Evolutionary conservation across 2,329 filamentous ascomycete genomes (phyloP).

Genomic region (Bipolaris gigantea): DNA sequence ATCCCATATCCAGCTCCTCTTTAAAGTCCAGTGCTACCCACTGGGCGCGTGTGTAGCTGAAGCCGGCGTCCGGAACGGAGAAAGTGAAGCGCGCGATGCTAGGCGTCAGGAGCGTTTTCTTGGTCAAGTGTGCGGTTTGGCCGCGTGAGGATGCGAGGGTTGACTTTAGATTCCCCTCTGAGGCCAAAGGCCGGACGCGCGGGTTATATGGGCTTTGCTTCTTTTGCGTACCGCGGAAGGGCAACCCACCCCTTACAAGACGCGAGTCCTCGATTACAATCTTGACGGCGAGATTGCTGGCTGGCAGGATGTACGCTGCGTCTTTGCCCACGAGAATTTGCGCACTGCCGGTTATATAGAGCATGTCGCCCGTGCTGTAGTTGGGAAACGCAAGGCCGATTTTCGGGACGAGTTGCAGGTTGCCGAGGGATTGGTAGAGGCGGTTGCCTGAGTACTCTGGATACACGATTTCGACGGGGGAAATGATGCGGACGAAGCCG

Average conservation of each 20-base stretch:
- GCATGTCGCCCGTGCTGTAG: slow-evolving; percentile 69
- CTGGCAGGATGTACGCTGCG: slow-evolving; percentile 65
- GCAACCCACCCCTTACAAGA: slow-evolving; percentile 66
- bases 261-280: slow-evolving; percentile 64
- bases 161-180: slow-evolving; percentile 55
- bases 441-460: slow-evolving; percentile 86
- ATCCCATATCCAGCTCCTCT: slow-evolving; percentile 69
- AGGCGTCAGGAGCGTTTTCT: slow-evolving; percentile 64
- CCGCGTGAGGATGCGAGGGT: slow-evolving; percentile 5
- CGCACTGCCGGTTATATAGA: slow-evolving; percentile 73
- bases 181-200: slow-evolving; percentile 63
- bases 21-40: slow-evolving; percentile 77
- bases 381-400: slow-evolving; percentile 74
- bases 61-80: slow-evolving; percentile 44
- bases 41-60: slow-evolving; percentile 68
- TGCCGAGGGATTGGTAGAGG: slow-evolving; percentile 81
- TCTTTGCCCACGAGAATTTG: slow-evolving; percentile 66
- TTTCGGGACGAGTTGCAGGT: slow-evolving; percentile 66
- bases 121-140: slow-evolving; percentile 59
- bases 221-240: slow-evolving; percentile 64
- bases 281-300: slow-evolving; percentile 72
- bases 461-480: slow-evolving; percentile 67
- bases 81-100: slow-evolving; percentile 69
- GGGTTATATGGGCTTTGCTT: slow-evolving; percentile 80
- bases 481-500: slow-evolving; percentile 72